These are phyloP conservation scores for Citrus medica DNA, from an alignment of 345 rosid genomes.

Conservation along the genomic window DNA sequence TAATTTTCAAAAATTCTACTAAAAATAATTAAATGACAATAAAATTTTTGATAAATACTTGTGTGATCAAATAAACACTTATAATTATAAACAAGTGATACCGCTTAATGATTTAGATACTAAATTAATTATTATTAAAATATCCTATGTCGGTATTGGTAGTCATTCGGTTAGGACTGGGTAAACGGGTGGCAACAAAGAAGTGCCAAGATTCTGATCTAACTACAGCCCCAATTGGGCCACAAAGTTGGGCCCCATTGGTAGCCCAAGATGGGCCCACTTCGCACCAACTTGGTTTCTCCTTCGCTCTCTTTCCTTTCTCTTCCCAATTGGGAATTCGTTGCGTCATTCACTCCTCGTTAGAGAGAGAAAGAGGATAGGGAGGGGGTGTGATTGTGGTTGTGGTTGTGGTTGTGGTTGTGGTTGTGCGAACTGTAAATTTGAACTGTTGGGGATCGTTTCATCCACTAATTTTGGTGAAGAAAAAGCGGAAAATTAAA, in stretches of 20 bases:
- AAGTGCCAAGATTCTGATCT: neutral
- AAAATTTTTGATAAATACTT: too few species aligned
- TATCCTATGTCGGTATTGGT: too few species aligned
- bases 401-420: too few species aligned
- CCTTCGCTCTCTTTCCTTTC: neutral
- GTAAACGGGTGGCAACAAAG: too few species aligned
- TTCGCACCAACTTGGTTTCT: neutral
- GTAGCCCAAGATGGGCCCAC: neutral
- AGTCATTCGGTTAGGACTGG: too few species aligned
- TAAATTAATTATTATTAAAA: too few species aligned
- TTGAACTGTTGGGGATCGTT: neutral
- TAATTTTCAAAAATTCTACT: rapidly evolving
- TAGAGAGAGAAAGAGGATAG: neutral
- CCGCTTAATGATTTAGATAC: too few species aligned
- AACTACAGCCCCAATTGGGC: neutral
- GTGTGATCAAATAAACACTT: too few species aligned
- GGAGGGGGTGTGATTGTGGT: neutral
- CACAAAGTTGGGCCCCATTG: neutral
- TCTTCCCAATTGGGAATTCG: too few species aligned
- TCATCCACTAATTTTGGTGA: neutral
- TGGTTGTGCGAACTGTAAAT: neutral
- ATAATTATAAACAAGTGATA: too few species aligned
- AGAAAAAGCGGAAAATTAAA: neutral
- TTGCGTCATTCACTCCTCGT: neutral
- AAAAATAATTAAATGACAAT: too few species aligned